Conservation (phyloP, 2,329 filamentous ascomycete genomes). For the Scedosporium boydii region DNA sequence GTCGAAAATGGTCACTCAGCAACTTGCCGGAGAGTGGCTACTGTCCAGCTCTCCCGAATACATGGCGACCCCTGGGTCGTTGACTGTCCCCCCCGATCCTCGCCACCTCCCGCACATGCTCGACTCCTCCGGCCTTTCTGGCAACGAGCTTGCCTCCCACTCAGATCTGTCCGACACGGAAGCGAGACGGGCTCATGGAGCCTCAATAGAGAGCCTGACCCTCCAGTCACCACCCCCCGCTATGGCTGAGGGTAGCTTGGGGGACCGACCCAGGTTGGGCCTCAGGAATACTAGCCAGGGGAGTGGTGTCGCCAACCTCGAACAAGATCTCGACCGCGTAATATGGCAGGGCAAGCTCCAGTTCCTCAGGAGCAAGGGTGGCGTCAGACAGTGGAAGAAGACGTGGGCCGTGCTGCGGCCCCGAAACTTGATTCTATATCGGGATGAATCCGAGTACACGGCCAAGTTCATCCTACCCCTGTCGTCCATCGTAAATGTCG, state of each 20-base stretch:
- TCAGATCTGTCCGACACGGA: slow-evolving; percentile 79
- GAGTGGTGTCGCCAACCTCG: slow-evolving; percentile 40
- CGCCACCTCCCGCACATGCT: slow-evolving; percentile 51
- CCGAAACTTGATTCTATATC: slow-evolving; percentile 81
- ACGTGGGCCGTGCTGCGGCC: slow-evolving; percentile 87
- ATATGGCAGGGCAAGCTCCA: slow-evolving; percentile 89
- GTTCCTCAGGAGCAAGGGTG: slow-evolving; percentile 71
- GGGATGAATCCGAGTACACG: slow-evolving; percentile 83
- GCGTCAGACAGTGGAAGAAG: slow-evolving; percentile 88
- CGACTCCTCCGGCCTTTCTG: slow-evolving; percentile 55
- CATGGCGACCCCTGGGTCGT: slow-evolving; percentile 24
- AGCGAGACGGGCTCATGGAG: not conserved
- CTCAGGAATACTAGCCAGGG: slow-evolving; percentile 53
- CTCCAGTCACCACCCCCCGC: not conserved
- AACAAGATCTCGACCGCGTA: slow-evolving; percentile 74
- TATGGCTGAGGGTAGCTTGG: not conserved
- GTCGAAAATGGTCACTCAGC: slow-evolving; percentile 13
- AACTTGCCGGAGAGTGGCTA: slow-evolving; percentile 28
- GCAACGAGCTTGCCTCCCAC: slow-evolving; percentile 63
- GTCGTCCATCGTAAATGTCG: slow-evolving; percentile 72
- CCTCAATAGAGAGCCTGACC: not conserved
- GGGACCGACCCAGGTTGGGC: slow-evolving; percentile 23
- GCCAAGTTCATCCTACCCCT: slow-evolving; percentile 75
- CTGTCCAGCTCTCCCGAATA: slow-evolving; percentile 55
- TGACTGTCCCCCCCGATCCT: slow-evolving; percentile 20